A percentile compares a stretch with the other conserved stretches of the same genome.
Evolutionary conservation across 345 rosid genomes (phyloP).

Genomic region (Lepidium africanum): DNA sequence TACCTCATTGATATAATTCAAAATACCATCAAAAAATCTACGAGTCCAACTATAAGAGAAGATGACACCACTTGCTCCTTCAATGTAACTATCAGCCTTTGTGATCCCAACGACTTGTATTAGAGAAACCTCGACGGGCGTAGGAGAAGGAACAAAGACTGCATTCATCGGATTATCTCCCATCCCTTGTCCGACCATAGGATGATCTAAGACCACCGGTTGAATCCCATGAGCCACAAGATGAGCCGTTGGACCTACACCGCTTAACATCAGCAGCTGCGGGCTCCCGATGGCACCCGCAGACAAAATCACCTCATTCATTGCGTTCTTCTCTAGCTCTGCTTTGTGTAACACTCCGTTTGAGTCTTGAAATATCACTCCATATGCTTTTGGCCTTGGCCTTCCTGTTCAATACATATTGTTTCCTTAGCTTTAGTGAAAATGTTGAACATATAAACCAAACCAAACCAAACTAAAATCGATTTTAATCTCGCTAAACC

Average conservation of each 20-base stretch:
- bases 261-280: constrained; percentile 72
- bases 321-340: constrained; percentile 21
- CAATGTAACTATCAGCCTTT: constrained; percentile 41
- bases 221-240: constrained; percentile 40
- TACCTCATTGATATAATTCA: constrained; percentile 40
- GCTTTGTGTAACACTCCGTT: constrained; percentile 44
- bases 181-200: constrained; percentile 79
- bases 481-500: not conserved
- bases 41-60: constrained; percentile 40
- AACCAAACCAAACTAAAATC: not conserved
- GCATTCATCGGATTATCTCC: constrained; percentile 73
- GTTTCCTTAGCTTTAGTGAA: not conserved
- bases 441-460: not conserved
- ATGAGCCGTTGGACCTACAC: constrained; percentile 53
- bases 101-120: constrained; percentile 66
- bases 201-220: constrained; percentile 43
- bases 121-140: constrained; percentile 53
- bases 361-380: constrained; percentile 53
- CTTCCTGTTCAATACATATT: constrained; percentile 17
- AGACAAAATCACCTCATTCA: constrained; percentile 56
- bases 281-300: constrained; percentile 93
- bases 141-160: constrained; percentile 53
- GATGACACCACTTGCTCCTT: constrained; percentile 52
- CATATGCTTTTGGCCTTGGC: constrained; percentile 50
- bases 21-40: constrained; percentile 23